Percentiles rank a stretch among this genome's conserved stretches.
Conservation (phyloP, 23 red algal species). For the Pyropia haitanensis region DNA sequence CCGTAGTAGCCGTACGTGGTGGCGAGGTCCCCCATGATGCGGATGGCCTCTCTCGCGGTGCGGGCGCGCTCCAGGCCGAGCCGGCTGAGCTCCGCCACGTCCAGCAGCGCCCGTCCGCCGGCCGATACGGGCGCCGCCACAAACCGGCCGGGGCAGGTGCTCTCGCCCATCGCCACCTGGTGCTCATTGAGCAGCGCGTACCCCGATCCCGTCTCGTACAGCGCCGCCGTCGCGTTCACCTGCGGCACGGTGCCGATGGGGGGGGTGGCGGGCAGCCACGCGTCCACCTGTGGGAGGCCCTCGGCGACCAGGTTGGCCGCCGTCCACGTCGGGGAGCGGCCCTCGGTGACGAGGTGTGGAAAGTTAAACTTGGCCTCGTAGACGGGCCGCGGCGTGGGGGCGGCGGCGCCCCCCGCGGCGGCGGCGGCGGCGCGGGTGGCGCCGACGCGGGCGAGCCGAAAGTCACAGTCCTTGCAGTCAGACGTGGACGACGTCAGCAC, state of each 20-base stretch:
- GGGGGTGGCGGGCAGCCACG: conserved; percentile 10
- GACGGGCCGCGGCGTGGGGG: no score
- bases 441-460: conserved; percentile 36
- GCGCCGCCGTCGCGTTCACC: conserved; percentile 20
- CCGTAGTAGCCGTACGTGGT: conserved; percentile 54
- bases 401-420: no score
- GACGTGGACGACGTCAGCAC: conserved; percentile 10
- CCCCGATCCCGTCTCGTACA: conserved; percentile 44
- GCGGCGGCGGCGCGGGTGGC: no score
- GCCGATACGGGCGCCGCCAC: conserved; percentile 9
- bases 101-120: conserved; percentile 35
- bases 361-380: conserved; percentile 2
- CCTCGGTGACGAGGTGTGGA: conserved; percentile 24
- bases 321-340: conserved; percentile 27
- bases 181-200: conserved; percentile 50
- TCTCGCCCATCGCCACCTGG: conserved; percentile 38
- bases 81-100: conserved; percentile 14
- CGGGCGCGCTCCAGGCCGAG: conserved; percentile 30
- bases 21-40: conserved; percentile 42
- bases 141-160: conserved; percentile 27
- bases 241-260: conserved; percentile 20
- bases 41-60: conserved; percentile 41
- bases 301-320: conserved; percentile 32
- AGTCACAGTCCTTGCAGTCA: conserved; percentile 42
- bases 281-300: conserved; percentile 8